phyloP scores from a whole-genome alignment of 2,329 filamentous ascomycete species.

The Nannizzia gypsea region DNA sequence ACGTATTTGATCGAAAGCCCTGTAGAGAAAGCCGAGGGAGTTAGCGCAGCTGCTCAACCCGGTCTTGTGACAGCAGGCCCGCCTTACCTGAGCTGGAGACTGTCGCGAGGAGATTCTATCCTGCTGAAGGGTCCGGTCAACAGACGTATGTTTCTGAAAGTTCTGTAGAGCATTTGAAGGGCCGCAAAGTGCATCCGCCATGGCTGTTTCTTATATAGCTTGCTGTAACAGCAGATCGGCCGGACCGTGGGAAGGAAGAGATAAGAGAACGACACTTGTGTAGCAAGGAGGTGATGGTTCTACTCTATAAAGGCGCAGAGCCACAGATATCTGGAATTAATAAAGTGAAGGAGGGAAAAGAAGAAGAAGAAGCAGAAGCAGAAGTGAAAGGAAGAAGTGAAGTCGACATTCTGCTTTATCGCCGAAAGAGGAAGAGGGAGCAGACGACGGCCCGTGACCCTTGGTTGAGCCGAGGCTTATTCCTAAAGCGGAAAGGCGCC shows the following conservation, averaged over 20 bases:
- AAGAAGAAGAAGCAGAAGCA: neutral
- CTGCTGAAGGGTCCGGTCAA: conserved; percentile 60
- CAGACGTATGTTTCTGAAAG: conserved; percentile 56
- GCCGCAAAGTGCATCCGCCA: conserved; percentile 60
- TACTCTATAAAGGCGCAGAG: neutral
- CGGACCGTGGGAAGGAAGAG: neutral
- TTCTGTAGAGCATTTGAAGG: conserved; percentile 64
- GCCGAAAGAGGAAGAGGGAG: conserved; percentile 1
- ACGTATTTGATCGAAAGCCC: conserved; percentile 51
- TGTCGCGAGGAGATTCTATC: conserved; percentile 51
- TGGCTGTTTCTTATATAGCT: conserved; percentile 26
- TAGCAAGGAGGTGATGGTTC: neutral
- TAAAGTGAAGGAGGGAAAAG: neutral
- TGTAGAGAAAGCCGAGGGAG: conserved; percentile 22
- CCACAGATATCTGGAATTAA: neutral
- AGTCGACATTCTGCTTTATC: neutral
- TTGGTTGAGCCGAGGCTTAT: neutral
- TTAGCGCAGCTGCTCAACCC: neutral
- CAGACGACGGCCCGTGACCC: neutral
- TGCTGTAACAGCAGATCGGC: too few relatives aligned
- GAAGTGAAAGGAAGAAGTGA: neutral
- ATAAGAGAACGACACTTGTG: neutral
- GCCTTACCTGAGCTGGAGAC: conserved; percentile 43
- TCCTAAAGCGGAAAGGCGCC: neutral
- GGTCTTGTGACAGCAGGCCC: neutral